Evolutionary conservation across 2,329 filamentous ascomycete genomes (phyloP).

Genomic region (Chlorencoelia australis): DNA sequence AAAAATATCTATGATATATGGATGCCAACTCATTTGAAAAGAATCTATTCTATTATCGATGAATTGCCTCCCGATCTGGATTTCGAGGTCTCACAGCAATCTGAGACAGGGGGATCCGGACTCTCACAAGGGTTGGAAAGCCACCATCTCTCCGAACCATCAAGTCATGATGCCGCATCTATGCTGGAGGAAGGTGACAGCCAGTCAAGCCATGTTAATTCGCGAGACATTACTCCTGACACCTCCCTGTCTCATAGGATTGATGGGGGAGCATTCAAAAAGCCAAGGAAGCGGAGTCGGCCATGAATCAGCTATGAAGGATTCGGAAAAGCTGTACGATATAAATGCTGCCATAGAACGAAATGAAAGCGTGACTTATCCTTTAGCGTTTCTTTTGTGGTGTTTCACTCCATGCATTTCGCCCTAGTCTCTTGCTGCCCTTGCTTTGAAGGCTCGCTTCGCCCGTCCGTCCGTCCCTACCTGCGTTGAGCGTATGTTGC

Average conservation of each 20-base stretch:
- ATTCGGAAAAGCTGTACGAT: too few species aligned
- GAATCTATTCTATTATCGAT: not conserved
- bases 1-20: not conserved
- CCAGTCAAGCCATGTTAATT: constrained; percentile 2
- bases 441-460: too few species aligned
- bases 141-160: constrained; percentile 1
- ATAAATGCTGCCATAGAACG: too few species aligned
- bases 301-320: too few species aligned
- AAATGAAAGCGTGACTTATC: too few species aligned
- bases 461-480: too few species aligned
- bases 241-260: constrained; percentile 2
- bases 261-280: constrained; percentile 4
- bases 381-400: too few species aligned
- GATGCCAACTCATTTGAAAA: not conserved
- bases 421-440: too few species aligned
- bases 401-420: too few species aligned
- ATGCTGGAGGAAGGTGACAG: constrained; percentile 1
- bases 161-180: constrained; percentile 2
- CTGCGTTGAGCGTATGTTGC: too few species aligned
- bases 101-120: not conserved
- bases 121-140: constrained; percentile 2
- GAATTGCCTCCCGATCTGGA: not conserved
- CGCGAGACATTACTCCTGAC: constrained; percentile 1
- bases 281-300: not conserved
- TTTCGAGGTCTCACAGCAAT: not conserved